A percentile compares a stretch with the other conserved stretches of the same genome.
Evolutionary conservation across 768 basidiomycete species (phyloP).

Genomic region (Tylopilus vinaceipallidus): DNA sequence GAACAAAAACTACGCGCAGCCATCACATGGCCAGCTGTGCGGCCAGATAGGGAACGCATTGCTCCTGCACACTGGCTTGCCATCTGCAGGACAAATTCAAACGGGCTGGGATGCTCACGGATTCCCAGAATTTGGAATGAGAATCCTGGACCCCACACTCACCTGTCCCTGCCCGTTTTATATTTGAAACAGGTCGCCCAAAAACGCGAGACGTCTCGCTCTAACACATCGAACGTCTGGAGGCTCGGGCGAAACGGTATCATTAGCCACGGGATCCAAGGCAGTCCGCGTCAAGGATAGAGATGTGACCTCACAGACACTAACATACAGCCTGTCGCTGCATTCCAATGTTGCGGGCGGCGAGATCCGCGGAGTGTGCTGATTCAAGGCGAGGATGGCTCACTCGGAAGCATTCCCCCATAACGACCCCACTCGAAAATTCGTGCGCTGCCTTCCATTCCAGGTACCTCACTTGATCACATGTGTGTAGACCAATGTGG

Average conservation of each 20-base stretch:
- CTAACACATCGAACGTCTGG: neutral
- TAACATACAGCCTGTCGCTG: slow-evolving; percentile 12
- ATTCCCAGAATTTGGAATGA: slow-evolving; percentile 1
- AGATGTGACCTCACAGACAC: slow-evolving; percentile 7
- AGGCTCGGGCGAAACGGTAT: neutral
- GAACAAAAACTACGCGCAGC: neutral
- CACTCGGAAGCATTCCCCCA: slow-evolving; percentile 3
- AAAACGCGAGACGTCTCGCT: neutral
- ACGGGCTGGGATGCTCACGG: slow-evolving; percentile 3
- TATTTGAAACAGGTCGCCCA: neutral
- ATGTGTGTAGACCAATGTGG: slow-evolving; percentile 1
- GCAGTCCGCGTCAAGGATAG: slow-evolving; percentile 7
- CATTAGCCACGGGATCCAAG: slow-evolving; percentile 13
- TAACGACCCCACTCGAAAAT: slow-evolving; percentile 5
- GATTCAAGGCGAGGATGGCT: neutral
- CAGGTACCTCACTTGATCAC: slow-evolving; percentile 7
- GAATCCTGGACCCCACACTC: neutral
- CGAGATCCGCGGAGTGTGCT: slow-evolving; percentile 23
- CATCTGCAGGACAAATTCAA: slow-evolving; percentile 2
- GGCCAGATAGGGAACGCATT: neutral
- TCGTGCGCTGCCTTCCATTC: slow-evolving; percentile 15
- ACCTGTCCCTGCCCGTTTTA: slow-evolving; percentile 6
- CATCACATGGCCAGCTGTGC: neutral
- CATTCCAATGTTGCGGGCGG: neutral
- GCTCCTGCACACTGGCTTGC: neutral